Percentiles rank a stretch among this genome's conserved stretches.
These are phyloP conservation scores for Pseudophaeomoniella oleicola DNA, from an alignment of 2,329 filamentous ascomycete genomes.

Conservation along the genomic window DNA sequence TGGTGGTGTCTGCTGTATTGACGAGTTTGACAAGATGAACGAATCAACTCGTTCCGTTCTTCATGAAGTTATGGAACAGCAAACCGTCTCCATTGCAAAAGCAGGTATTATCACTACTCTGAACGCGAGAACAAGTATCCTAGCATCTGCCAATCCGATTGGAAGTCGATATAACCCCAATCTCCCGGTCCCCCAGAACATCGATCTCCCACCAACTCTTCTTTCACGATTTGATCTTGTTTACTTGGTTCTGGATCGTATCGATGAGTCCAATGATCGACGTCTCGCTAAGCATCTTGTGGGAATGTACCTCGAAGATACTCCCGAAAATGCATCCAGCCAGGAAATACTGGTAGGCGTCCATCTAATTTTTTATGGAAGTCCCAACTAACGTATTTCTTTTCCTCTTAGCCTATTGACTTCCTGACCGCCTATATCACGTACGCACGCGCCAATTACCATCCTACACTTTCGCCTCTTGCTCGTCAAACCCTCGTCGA, in stretches of 20 bases:
- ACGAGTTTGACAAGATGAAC: slow-evolving; percentile 71
- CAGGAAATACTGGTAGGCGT: slow-evolving; percentile 65
- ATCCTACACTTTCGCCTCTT: slow-evolving; percentile 64
- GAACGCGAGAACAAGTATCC: slow-evolving; percentile 87
- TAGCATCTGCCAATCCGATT: slow-evolving; percentile 94
- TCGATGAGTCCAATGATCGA: slow-evolving; percentile 80
- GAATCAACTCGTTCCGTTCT: slow-evolving; percentile 59
- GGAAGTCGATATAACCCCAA: slow-evolving; percentile 96
- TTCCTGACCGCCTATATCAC: slow-evolving; percentile 96
- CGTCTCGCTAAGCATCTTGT: slow-evolving; percentile 83
- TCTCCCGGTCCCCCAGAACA: slow-evolving; percentile 91
- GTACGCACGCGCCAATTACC: slow-evolving; percentile 75
- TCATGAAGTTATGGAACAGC: slow-evolving; percentile 71
- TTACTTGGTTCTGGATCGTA: slow-evolving; percentile 86
- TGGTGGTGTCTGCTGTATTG: slow-evolving; percentile 63
- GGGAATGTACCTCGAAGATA: slow-evolving; percentile 93
- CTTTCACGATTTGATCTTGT: slow-evolving; percentile 94
- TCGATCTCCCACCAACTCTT: slow-evolving; percentile 87
- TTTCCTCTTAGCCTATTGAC: slow-evolving; percentile 57
- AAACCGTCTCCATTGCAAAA: slow-evolving; percentile 65
- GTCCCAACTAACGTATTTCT: slow-evolving; percentile 14
- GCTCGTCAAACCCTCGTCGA: slow-evolving; percentile 74
- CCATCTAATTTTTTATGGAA: slow-evolving; percentile 3
- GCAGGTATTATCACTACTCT: slow-evolving; percentile 73
- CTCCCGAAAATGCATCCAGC: slow-evolving; percentile 63